These are phyloP conservation scores for Seminavis robusta DNA, from an alignment of 108 stramenopile genomes.

Conservation along the genomic window DNA sequence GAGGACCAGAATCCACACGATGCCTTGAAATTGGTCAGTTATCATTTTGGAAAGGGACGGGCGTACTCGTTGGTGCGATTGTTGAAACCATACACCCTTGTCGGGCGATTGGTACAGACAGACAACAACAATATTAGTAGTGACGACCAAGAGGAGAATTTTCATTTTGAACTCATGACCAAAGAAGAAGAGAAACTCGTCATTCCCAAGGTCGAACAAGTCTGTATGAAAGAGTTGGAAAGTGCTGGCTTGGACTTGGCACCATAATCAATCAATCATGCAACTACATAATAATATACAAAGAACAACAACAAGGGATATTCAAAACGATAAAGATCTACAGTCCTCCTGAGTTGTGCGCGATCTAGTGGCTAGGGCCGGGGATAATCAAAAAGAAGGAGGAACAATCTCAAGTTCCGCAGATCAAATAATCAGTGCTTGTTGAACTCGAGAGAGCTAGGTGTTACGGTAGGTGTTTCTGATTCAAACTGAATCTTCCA, in stretches of 20 bases:
- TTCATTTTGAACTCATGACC: conserved; percentile 38
- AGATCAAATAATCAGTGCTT: too few relatives aligned
- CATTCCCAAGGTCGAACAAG: conserved; percentile 34
- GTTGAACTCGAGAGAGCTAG: background rate
- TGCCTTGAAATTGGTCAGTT: conserved; percentile 42
- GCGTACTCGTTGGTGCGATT: conserved; percentile 44
- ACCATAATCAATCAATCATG: background rate
- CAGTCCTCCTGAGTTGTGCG: too few relatives aligned
- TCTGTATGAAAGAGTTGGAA: conserved; percentile 29
- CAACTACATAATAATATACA: background rate
- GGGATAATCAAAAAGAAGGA: too few relatives aligned
- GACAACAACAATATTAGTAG: background rate
- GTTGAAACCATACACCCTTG: conserved; percentile 26
- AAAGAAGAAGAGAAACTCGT: conserved; percentile 35
- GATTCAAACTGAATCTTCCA: too few relatives aligned
- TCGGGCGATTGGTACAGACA: too few relatives aligned
- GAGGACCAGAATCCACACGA: conserved; percentile 21
- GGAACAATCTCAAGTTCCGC: too few relatives aligned
- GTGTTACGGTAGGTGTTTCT: background rate
- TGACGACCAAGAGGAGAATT: background rate
- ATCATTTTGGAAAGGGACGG: conserved; percentile 27
- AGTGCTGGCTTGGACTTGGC: conserved; percentile 23
- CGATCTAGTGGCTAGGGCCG: too few relatives aligned
- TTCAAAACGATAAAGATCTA: background rate
- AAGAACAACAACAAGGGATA: background rate